These are phyloP conservation scores for Coemansia sp. DNA, from an alignment of 192 early-diverging fungal species.

Conservation along the genomic window DNA sequence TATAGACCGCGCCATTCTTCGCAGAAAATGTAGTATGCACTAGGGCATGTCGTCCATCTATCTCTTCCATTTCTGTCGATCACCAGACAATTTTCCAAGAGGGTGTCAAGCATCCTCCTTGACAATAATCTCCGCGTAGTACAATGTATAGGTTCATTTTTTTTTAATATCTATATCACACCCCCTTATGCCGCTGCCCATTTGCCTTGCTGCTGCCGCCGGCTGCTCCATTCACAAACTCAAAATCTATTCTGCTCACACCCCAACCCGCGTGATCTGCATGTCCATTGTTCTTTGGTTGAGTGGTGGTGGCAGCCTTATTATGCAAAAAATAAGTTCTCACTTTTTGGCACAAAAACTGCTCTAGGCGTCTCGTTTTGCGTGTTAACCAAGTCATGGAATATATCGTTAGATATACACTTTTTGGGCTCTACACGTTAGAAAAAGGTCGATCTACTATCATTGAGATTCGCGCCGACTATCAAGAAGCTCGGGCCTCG, in stretches of 20 bases:
- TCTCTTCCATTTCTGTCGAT: neutral
- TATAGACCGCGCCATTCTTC: constrained; percentile 6
- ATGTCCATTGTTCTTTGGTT: neutral
- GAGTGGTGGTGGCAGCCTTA: neutral
- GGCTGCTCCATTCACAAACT: neutral
- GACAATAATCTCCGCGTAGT: constrained; percentile 4
- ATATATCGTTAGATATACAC: neutral
- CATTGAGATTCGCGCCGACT: neutral
- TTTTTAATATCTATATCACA: neutral
- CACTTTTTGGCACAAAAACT: neutral
- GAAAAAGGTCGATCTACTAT: neutral
- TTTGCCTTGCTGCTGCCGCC: neutral
- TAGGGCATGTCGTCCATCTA: neutral
- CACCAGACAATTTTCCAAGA: neutral
- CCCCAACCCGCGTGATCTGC: neutral
- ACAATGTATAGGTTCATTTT: neutral
- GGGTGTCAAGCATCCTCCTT: neutral
- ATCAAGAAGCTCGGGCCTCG: neutral
- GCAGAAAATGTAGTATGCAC: neutral
- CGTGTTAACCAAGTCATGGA: too few relatives aligned
- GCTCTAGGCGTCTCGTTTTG: too few relatives aligned
- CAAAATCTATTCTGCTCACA: neutral
- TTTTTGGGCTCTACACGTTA: neutral
- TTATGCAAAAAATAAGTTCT: neutral
- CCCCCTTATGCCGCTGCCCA: too few relatives aligned